These are phyloP conservation scores for Thuja plicata DNA, from an alignment of 83 land plant genomes.

Conservation along the genomic window DNA sequence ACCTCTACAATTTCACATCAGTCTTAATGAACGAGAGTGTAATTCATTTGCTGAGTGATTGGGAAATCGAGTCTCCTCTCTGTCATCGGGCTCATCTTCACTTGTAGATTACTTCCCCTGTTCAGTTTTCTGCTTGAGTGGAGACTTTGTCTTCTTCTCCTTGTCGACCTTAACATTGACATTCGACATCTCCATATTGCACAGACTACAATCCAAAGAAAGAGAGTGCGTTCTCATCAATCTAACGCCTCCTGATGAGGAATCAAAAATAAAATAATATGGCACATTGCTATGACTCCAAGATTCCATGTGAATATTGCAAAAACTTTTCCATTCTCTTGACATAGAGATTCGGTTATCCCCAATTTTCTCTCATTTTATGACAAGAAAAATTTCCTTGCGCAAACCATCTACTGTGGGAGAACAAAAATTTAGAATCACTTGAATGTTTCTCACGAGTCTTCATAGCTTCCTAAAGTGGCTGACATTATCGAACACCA, in stretches of 20 bases:
- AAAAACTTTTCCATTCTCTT: conserved; percentile 64
- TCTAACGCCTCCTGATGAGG: conserved; percentile 52
- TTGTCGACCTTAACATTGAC: no score
- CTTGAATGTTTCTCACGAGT: conserved; percentile 47
- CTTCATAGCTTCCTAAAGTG: conserved; percentile 46
- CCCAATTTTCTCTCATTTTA: conserved; percentile 51
- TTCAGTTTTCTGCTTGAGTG: no score
- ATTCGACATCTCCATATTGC: conserved; percentile 66
- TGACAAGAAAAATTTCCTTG: conserved; percentile 48
- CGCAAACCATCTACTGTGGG: conserved; percentile 57
- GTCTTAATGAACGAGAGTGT: no score
- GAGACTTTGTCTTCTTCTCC: no score
- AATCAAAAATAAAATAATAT: conserved; percentile 49
- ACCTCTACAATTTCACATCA: no score
- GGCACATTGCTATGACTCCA: conserved; percentile 66
- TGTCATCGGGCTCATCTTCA: no score
- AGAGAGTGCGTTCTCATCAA: conserved; percentile 65
- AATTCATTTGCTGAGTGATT: no score
- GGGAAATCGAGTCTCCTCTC: no score
- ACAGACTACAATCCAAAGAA: conserved; percentile 61
- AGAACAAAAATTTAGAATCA: no score
- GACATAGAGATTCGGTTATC: conserved; percentile 32
- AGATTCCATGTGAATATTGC: conserved; percentile 43
- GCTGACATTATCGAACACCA: conserved; percentile 48
- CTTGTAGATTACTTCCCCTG: no score